phyloP scores from a whole-genome alignment of 306 rosid species.

The Gleditsia sinensis region DNA sequence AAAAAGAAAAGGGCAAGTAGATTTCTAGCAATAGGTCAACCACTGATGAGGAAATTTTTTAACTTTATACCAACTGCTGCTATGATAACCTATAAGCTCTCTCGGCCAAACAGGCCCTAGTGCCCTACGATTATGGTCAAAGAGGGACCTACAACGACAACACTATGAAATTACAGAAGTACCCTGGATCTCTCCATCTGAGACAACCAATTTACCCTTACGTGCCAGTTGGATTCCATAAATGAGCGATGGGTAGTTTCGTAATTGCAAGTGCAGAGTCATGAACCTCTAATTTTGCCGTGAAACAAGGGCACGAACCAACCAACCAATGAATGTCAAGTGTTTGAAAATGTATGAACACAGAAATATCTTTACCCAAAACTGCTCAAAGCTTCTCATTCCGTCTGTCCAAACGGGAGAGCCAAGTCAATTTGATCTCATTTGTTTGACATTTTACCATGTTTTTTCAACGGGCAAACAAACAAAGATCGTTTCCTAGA shows the following conservation, averaged over 20 bases:
- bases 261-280: conserved; percentile 25
- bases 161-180: conserved; percentile 33
- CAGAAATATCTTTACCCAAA: conserved; percentile 26
- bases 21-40: conserved; percentile 26
- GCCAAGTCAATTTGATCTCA: conserved; percentile 21
- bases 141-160: conserved; percentile 47
- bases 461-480: conserved; percentile 17
- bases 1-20: conserved; percentile 24
- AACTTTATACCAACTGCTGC: conserved; percentile 37
- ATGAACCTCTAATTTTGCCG: conserved; percentile 67
- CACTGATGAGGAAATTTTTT: conserved; percentile 25
- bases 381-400: conserved; percentile 32
- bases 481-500: not conserved
- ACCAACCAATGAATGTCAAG: conserved; percentile 21
- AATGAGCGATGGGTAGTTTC: conserved; percentile 29
- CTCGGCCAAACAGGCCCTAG: conserved; percentile 33
- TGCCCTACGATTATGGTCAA: conserved; percentile 43
- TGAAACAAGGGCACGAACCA: conserved; percentile 54
- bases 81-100: conserved; percentile 43
- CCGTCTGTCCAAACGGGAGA: conserved; percentile 24
- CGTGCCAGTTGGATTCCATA: not conserved
- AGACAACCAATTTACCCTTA: conserved; percentile 14
- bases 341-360: conserved; percentile 43
- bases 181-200: conserved; percentile 27
- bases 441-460: conserved; percentile 30